Evolutionary conservation across 805 yeast species (phyloP), one percentile per base, ranked within the genome.

Genomic region (Starmerella bombi): DNA sequence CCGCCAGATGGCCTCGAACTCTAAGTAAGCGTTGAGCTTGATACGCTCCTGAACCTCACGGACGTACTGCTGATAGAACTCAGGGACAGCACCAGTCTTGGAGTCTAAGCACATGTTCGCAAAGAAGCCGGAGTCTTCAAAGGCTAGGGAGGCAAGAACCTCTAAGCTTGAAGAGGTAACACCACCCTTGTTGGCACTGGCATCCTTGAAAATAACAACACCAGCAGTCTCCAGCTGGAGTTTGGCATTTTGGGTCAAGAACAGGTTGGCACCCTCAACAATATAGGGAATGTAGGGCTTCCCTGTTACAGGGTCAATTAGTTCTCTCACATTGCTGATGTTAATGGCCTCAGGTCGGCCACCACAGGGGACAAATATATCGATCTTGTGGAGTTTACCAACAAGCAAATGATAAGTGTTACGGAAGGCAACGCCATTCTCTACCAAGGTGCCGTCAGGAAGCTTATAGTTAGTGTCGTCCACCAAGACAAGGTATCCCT

Each of bases 291-390:
- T 71, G 50, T 73, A 66, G 17, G 81, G 61, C 61, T 79, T 77
- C 43, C 91, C 93, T 9, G 48, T 39, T 23, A 86, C 77, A 54
- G 75, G 75, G 60, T 80, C 83, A 51, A 91, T 73, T 53, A 84
- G 73, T 40, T 64, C 64, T 48, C 67, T 65, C 44, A 86, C 91
- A 55, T 81, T 91, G 60, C 75, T 78, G 49, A 86, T 75, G 60
- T 86, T 93, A 59, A 88, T 77, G 17, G 97, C 93, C 53, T 82
- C 88, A 45, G 98, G 98, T 64, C 98, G 80, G 52, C 98, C 98
- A 62, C 98, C 98, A 64, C 98, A 88, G 43, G 98, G 98, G 32
- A 86, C 96, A 63, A 91, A 86, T 57, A 88, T 66, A 54, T 84
- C 85, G 46, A 85, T 69, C 25, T 71, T 70, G 34, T 73, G 71